Base-by-base conservation (phyloP, 73 alveolate species). In the Blepharisma stoltei region DNA sequence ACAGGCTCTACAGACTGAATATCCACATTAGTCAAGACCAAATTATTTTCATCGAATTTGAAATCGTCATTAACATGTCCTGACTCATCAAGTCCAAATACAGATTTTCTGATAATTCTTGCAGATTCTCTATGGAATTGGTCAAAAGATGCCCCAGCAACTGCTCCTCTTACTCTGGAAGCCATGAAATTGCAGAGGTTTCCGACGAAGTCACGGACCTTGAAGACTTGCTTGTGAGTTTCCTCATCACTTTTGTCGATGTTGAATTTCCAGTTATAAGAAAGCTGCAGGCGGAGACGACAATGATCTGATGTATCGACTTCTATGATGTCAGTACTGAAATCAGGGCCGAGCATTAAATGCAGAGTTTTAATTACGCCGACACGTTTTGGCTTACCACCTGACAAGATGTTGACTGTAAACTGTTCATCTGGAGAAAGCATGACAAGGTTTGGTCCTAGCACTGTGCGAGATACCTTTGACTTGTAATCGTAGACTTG, bases 301-400 rank as follows among this genome's bases (percentile, higher is more conserved):
- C 95, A 95, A 69, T 91, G 97, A 77, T 91, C 97, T n/a, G 92
- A 78, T 45, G 95, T 91, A 43, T 89, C 97, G 5, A 91, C 97
- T 18, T 83, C 55, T 78, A 91, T 81, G 69, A 81, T 81, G 82
- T 91, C 97, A 54, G 95, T 83, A 80, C 89, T 84, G 90, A 91
- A 91, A 78, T 91, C 97, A 44, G 97, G 97, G 60, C 97, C 97
- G 54, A 91, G 81, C 76, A 73, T 76, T 46, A 91, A 78, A 78
- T 87, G 93, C 18, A 91, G 48, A 20, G 95, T 89, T 77, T 88
- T 91, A 73, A 91, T 85, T 49, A 85, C 89, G 6, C 93, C 95
- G 20, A 92, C 92, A 52, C 49, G 81, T 82, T 91, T 91, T 8
- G 97, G 97, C 76, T 81, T 91, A 18, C 92, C 86, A 41, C 97